Evolutionary conservation across 768 basidiomycete genomes (phyloP).

Genomic region (Postia placenta): DNA sequence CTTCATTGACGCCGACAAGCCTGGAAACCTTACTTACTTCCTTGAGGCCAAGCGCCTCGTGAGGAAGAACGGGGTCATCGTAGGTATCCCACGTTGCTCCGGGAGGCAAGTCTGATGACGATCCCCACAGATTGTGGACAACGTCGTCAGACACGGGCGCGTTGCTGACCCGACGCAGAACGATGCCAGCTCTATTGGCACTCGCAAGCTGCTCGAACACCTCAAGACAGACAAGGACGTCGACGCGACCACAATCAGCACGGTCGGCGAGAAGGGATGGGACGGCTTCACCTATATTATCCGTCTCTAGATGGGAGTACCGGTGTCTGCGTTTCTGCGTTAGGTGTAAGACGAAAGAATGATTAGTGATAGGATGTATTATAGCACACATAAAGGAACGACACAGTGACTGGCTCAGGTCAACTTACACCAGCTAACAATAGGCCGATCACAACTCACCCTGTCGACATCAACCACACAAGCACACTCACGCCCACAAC

Average conservation of each 20-base stretch:
- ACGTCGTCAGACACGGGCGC: constrained; percentile 46
- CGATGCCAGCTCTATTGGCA: constrained; percentile 33
- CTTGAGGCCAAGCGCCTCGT: constrained; percentile 54
- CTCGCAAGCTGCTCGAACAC: constrained; percentile 37
- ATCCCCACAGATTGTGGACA: constrained; percentile 47
- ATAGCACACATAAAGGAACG: background rate
- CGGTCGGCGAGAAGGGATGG: constrained; percentile 29
- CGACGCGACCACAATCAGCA: constrained; percentile 31
- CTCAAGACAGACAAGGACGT: constrained; percentile 41
- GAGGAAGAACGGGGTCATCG: constrained; percentile 55
- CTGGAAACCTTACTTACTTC: constrained; percentile 49
- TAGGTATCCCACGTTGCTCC: constrained; percentile 23
- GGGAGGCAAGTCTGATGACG: background rate
- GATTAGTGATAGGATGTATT: background rate
- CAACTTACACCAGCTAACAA: background rate
- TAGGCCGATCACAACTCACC: background rate
- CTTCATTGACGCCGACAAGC: constrained; percentile 73
- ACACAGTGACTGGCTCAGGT: background rate
- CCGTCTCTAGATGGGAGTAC: constrained; percentile 9
- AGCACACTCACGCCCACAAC: background rate
- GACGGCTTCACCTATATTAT: constrained; percentile 25
- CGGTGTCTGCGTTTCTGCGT: background rate
- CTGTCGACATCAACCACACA: background rate
- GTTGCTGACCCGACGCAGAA: constrained; percentile 31
- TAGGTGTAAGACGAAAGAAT: too few species aligned